phyloP scores from a whole-genome alignment of 306 rosid species.

The Sesbania bispinosa region DNA sequence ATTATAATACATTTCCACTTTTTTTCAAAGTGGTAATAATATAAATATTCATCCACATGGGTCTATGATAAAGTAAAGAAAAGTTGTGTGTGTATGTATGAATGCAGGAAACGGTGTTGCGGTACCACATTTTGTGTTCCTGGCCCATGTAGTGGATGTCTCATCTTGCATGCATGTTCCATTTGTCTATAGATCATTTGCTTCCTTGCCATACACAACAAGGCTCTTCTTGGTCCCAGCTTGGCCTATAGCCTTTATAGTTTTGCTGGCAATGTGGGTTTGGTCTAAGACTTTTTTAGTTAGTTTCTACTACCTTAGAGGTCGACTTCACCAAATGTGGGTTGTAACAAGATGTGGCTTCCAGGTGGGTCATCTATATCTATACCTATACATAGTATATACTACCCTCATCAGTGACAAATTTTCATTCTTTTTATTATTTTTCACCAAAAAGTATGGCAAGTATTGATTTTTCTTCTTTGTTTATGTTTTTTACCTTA shows the following conservation, averaged over 20 bases:
- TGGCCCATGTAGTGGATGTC: constrained; percentile 87
- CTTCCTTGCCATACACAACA: constrained; percentile 54
- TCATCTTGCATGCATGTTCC: constrained; percentile 55
- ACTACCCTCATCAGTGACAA: neutral
- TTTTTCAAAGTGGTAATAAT: neutral
- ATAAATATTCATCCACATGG: neutral
- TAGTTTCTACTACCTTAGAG: constrained; percentile 63
- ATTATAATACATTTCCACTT: neutral
- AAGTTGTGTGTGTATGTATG: neutral
- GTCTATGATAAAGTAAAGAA: too few species aligned
- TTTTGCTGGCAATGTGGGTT: constrained; percentile 74
- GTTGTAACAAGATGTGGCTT: constrained; percentile 84
- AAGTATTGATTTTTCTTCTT: neutral
- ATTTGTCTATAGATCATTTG: constrained; percentile 49
- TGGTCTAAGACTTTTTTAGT: constrained; percentile 63
- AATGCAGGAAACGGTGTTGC: constrained; percentile 48
- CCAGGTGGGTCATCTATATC: constrained; percentile 48
- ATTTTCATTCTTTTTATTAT: neutral
- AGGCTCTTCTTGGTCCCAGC: constrained; percentile 41
- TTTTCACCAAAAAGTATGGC: neutral
- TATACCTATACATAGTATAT: neutral
- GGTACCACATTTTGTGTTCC: constrained; percentile 84
- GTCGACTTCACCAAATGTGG: constrained; percentile 82
- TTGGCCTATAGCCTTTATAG: constrained; percentile 28
- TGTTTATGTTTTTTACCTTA: neutral